Evolutionary conservation across 306 rosid species (phyloP).

Genomic region (Rosa chinensis): DNA sequence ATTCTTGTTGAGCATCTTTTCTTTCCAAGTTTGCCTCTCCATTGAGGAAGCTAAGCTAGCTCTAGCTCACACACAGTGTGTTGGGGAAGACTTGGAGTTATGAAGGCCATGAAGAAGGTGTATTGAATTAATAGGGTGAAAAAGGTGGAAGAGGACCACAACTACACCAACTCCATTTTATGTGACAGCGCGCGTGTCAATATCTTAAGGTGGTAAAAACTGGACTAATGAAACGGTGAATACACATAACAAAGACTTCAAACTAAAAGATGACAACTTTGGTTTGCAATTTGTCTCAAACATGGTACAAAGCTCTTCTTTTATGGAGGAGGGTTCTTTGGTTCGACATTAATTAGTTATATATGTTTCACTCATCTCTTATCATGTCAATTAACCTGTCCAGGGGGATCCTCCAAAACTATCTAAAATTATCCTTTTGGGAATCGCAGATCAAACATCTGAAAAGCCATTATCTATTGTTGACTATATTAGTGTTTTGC

Average conservation of each 20-base stretch:
- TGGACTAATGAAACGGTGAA: slow-evolving; percentile 11
- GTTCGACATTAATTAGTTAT: neutral
- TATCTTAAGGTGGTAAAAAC: slow-evolving; percentile 6
- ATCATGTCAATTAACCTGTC: neutral
- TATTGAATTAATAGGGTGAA: slow-evolving; percentile 32
- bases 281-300: neutral
- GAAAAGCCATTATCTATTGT: too few relatives aligned
- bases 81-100: slow-evolving; percentile 7
- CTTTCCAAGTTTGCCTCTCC: slow-evolving; percentile 49
- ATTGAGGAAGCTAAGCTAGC: slow-evolving; percentile 27
- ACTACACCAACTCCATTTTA: slow-evolving; percentile 17
- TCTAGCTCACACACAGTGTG: neutral
- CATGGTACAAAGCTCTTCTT: neutral
- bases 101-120: slow-evolving; percentile 15
- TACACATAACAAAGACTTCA: neutral
- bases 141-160: slow-evolving; percentile 57
- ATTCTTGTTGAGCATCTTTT: slow-evolving; percentile 39
- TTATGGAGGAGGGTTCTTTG: neutral
- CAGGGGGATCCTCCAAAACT: neutral
- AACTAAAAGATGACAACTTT: neutral
- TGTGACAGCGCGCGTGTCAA: slow-evolving; percentile 1
- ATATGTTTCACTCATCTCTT: neutral
- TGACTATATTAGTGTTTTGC: neutral
- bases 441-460: neutral
- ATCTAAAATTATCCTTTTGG: neutral